A percentile compares a stretch with the other conserved stretches of the same genome.
These are phyloP conservation scores for Fonsecaea pugnacius DNA, from an alignment of 2,329 filamentous ascomycete species.

Conservation along the genomic window DNA sequence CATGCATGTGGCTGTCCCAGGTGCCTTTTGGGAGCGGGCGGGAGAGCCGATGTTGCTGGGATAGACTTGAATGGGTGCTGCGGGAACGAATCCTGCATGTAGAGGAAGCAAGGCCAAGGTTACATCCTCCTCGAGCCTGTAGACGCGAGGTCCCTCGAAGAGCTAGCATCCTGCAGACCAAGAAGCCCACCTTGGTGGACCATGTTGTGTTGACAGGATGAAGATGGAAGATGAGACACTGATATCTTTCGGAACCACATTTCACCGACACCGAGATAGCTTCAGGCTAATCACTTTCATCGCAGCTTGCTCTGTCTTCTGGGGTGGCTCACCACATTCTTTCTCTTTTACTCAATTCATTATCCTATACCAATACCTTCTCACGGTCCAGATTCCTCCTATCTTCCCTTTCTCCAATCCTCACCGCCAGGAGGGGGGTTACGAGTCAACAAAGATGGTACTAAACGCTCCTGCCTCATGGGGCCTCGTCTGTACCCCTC, in stretches of 20 bases:
- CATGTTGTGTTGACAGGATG: not conserved
- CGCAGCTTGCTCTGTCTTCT: too few relatives aligned
- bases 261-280: not conserved
- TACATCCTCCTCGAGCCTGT: not conserved
- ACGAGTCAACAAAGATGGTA: not conserved
- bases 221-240: not conserved
- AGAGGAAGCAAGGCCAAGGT: not conserved
- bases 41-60: conserved; percentile 13
- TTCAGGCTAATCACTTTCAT: too few relatives aligned
- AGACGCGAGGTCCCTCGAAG: not conserved
- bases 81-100: not conserved
- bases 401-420: not conserved
- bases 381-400: not conserved
- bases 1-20: conserved; percentile 69
- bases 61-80: not conserved
- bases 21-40: conserved; percentile 47
- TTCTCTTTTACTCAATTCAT: not conserved
- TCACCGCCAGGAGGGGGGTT: not conserved
- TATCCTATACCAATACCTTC: not conserved
- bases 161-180: not conserved
- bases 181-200: not conserved
- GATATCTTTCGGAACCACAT: conserved; percentile 1
- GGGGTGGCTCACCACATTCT: too few relatives aligned
- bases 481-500: too few relatives aligned
- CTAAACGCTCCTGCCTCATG: too few relatives aligned